Conservation (phyloP, 768 basidiomycete species). For the Kwoniella mangroviensis region DNA sequence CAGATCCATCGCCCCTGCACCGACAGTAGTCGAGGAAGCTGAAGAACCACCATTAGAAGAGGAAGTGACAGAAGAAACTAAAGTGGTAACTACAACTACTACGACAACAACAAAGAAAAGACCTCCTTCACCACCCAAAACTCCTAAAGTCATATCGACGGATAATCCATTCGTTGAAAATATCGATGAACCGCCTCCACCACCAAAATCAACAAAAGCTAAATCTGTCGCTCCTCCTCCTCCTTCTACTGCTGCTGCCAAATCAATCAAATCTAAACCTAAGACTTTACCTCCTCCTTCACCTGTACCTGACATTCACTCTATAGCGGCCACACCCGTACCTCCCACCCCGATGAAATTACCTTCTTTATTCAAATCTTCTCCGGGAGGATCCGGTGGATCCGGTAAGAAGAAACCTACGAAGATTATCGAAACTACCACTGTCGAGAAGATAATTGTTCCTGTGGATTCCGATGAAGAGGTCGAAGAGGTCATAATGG, state of each 20-base stretch:
- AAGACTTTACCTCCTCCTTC: slow-evolving; percentile 19
- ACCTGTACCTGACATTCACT: slow-evolving; percentile 2
- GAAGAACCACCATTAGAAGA: slow-evolving; percentile 11
- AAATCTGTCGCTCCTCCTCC: slow-evolving; percentile 2
- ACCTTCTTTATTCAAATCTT: slow-evolving; percentile 11
- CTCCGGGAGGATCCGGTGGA: not conserved
- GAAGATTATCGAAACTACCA: slow-evolving; percentile 23
- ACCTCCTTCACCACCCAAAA: slow-evolving; percentile 17
- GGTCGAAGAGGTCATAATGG: slow-evolving; percentile 19
- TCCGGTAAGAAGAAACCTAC: slow-evolving; percentile 16
- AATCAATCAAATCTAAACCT: slow-evolving; percentile 15
- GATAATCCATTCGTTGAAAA: slow-evolving; percentile 24
- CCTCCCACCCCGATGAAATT: slow-evolving; percentile 9
- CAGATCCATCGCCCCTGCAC: slow-evolving; percentile 2
- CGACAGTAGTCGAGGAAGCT: slow-evolving; percentile 10
- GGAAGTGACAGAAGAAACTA: slow-evolving; percentile 32
- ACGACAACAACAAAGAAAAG: slow-evolving; percentile 24
- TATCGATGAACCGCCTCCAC: slow-evolving; percentile 14
- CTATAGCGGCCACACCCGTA: slow-evolving; percentile 11
- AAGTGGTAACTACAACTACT: slow-evolving; percentile 35
- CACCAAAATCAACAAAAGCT: slow-evolving; percentile 7
- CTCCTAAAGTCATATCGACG: slow-evolving; percentile 18
- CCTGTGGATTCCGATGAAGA: slow-evolving; percentile 16
- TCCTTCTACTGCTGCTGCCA: slow-evolving; percentile 4
- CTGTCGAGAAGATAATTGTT: slow-evolving; percentile 4